A percentile compares a stretch with the other conserved stretches of the same genome.
phyloP scores from a whole-genome alignment of 257 asterid species.

The Fraxinus cuspidata region DNA sequence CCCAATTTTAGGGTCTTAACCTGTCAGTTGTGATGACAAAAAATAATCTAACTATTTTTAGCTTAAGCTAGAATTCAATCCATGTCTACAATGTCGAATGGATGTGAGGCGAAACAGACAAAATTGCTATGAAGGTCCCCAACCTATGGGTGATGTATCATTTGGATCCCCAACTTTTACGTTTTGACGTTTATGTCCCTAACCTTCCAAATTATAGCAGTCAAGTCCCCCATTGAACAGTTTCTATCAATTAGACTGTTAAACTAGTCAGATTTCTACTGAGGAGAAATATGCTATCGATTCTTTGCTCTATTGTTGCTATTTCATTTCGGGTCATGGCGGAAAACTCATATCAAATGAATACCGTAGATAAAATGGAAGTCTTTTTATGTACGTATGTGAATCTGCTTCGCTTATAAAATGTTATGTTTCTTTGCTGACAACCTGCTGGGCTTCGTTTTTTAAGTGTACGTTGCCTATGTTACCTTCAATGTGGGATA shows the following conservation, averaged over 20 bases:
- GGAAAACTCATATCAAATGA: too few relatives aligned
- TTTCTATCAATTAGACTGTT: too few relatives aligned
- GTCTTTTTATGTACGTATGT: neutral
- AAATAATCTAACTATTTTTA: too few relatives aligned
- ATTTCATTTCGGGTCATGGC: neutral
- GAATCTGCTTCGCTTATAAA: neutral
- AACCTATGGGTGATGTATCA: neutral
- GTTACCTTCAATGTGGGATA: neutral
- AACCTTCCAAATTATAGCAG: too few relatives aligned
- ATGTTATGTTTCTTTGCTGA: neutral
- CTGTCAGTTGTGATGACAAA: too few relatives aligned
- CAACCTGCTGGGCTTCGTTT: neutral
- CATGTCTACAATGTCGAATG: neutral
- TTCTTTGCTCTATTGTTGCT: neutral
- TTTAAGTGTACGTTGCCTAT: neutral
- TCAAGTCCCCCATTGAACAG: too few relatives aligned
- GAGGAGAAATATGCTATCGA: neutral
- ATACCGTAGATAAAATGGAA: neutral
- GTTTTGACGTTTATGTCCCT: neutral
- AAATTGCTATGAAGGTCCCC: neutral
- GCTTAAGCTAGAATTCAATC: neutral
- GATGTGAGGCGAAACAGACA: neutral
- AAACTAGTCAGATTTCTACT: too few relatives aligned
- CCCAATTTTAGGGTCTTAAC: neutral
- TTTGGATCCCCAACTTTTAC: neutral